These are phyloP conservation scores for Leucoagaricus sp. DNA, from an alignment of 1,284 basidiomycete species.

Conservation along the genomic window DNA sequence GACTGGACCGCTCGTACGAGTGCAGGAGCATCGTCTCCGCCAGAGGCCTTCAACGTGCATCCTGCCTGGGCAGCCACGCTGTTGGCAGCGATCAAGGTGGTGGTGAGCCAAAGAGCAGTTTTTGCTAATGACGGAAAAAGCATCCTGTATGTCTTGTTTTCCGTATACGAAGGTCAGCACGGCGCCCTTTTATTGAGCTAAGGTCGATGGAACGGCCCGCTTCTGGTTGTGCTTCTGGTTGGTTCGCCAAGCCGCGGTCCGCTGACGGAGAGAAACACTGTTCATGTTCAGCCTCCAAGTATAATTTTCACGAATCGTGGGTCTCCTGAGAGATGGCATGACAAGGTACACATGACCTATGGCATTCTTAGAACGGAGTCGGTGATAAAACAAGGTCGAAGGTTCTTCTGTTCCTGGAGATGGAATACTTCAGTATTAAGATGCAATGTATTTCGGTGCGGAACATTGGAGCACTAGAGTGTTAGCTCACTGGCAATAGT, in stretches of 20 bases:
- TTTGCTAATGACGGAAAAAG: neutral
- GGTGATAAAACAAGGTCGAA: neutral
- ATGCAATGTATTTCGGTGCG: no score
- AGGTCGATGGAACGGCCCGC: conserved; percentile 1
- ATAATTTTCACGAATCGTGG: neutral
- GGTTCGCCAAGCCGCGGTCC: conserved; percentile 3
- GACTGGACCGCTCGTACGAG: conserved; percentile 46
- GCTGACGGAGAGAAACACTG: neutral
- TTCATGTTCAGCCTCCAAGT: neutral
- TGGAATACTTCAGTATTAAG: no score
- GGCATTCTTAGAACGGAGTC: neutral
- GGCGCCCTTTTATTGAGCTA: neutral
- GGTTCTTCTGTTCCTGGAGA: no score
- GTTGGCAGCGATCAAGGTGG: neutral
- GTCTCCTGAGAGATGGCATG: conserved; percentile 1
- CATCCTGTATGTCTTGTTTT: neutral
- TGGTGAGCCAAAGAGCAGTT: neutral
- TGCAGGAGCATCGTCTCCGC: conserved; percentile 54
- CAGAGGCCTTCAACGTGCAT: conserved; percentile 44
- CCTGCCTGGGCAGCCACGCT: neutral
- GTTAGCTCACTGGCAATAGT: no score
- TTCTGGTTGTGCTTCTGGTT: neutral
- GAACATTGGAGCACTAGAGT: no score
- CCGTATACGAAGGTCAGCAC: neutral
- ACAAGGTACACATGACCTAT: conserved; percentile 8